A percentile compares a stretch with the other conserved stretches of the same genome.
These are phyloP conservation scores for Epichloe glyceriae DNA, from an alignment of 2,329 filamentous ascomycete genomes.

Conservation along the genomic window DNA sequence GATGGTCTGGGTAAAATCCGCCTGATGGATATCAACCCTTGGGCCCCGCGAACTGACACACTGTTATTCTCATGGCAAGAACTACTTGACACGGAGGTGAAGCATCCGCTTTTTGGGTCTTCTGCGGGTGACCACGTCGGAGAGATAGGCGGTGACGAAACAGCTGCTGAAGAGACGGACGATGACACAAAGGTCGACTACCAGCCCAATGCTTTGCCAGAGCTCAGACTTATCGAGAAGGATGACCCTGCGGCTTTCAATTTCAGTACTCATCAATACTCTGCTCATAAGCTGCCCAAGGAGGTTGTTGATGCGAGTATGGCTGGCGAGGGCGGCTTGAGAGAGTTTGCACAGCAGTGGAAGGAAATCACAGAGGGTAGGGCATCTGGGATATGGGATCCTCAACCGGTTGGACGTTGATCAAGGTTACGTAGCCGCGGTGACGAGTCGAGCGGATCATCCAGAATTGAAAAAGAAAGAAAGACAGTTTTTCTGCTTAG, in stretches of 20 bases:
- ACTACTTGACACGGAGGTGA: slow-evolving; percentile 58
- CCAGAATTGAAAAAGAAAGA: slow-evolving; percentile 1
- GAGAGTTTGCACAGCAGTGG: slow-evolving; percentile 71
- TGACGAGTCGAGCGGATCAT: neutral
- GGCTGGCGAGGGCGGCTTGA: slow-evolving; percentile 60
- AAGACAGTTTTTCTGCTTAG: neutral
- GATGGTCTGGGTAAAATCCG: slow-evolving; percentile 61
- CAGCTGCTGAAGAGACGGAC: slow-evolving; percentile 25
- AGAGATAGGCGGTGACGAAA: slow-evolving; percentile 20
- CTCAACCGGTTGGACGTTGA: slow-evolving; percentile 10
- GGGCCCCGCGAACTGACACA: slow-evolving; percentile 80
- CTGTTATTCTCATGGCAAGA: slow-evolving; percentile 85
- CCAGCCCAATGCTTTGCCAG: slow-evolving; percentile 51
- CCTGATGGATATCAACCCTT: slow-evolving; percentile 90
- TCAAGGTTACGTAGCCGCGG: neutral
- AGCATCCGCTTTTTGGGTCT: slow-evolving; percentile 40
- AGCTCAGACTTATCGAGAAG: slow-evolving; percentile 69
- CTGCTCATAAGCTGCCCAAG: slow-evolving; percentile 86
- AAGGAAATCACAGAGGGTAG: slow-evolving; percentile 40
- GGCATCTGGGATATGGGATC: slow-evolving; percentile 27
- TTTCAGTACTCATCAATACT: slow-evolving; percentile 77
- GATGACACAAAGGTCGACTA: slow-evolving; percentile 31
- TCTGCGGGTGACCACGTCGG: slow-evolving; percentile 18
- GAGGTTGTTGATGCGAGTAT: slow-evolving; percentile 70
- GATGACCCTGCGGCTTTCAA: slow-evolving; percentile 83